Evolutionary conservation across 2,329 filamentous ascomycete species (phyloP).

Genomic region (Cadophora gregata): DNA sequence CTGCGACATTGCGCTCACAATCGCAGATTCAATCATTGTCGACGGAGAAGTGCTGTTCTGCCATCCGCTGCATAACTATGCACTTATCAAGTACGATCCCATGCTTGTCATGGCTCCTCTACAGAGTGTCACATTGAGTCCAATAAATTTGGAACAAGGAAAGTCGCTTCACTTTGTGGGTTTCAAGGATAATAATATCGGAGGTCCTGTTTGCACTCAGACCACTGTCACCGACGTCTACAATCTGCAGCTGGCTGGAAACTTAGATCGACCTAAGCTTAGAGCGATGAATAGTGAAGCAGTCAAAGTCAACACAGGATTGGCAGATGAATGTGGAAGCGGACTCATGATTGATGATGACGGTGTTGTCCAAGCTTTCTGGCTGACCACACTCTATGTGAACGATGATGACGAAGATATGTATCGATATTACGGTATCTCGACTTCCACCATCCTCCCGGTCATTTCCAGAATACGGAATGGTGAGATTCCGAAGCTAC

Average conservation of each 20-base stretch:
- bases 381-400: constrained; percentile 95
- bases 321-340: constrained; percentile 90
- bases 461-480: constrained; percentile 86
- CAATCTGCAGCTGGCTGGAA: constrained; percentile 93
- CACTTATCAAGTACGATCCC: constrained; percentile 93
- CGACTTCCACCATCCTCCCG: constrained; percentile 85
- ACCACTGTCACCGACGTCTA: constrained; percentile 97
- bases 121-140: constrained; percentile 83
- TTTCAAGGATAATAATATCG: constrained; percentile 91
- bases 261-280: constrained; percentile 88
- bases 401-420: constrained; percentile 83
- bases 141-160: constrained; percentile 85
- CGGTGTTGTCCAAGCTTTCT: constrained; percentile 91
- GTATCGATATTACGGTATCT: constrained; percentile 93
- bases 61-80: constrained; percentile 96
- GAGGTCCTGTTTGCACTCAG: constrained; percentile 74
- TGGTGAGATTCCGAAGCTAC: constrained; percentile 78
- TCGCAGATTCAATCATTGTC: constrained; percentile 94
- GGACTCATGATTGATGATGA: constrained; percentile 90
- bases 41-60: constrained; percentile 94
- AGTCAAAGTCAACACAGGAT: constrained; percentile 92
- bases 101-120: constrained; percentile 90
- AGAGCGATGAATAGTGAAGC: constrained; percentile 95
- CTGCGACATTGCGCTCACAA: constrained; percentile 94
- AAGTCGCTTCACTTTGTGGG: constrained; percentile 96